These are phyloP conservation scores for Phalaenopsis equestris DNA, from an alignment of 106 monocot genomes.

Conservation along the genomic window DNA sequence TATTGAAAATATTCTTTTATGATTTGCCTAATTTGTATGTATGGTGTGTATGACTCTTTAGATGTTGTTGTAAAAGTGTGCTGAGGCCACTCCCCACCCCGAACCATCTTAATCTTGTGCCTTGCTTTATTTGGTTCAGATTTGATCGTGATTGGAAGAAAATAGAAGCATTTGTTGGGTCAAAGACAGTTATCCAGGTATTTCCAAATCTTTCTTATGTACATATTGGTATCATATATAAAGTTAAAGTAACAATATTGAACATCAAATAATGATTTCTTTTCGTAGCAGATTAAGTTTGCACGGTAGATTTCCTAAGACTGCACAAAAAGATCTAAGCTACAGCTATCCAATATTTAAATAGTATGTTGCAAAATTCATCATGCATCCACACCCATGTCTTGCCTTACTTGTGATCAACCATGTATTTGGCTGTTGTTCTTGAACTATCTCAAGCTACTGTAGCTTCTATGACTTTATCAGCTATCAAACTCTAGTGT, in stretches of 20 bases:
- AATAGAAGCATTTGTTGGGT: constrained; percentile 59
- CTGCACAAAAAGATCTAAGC: neutral
- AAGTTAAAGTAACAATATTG: neutral
- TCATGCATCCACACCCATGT: neutral
- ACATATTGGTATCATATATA: neutral
- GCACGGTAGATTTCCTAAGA: neutral
- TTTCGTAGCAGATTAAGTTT: neutral
- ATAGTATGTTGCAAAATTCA: neutral
- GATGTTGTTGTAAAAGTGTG: neutral
- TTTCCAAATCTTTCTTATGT: neutral
- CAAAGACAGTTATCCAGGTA: constrained; percentile 70
- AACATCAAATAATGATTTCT: neutral
- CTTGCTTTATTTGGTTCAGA: constrained; percentile 18
- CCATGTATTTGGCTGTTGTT: neutral
- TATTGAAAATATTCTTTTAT: neutral
- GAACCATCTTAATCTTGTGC: neutral
- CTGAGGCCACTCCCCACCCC: neutral
- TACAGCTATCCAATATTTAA: neutral
- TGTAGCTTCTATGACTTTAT: too few relatives aligned
- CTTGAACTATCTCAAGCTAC: too few relatives aligned
- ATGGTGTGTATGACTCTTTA: neutral
- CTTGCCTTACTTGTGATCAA: neutral
- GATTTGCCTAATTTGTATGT: neutral
- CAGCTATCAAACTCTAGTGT: too few relatives aligned
- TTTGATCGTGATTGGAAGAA: constrained; percentile 73